Evolutionary conservation across 2,329 filamentous ascomycete species (phyloP), one percentile per base, ranked within the genome.

Genomic region (Chrysosporium queenslandicum): DNA sequence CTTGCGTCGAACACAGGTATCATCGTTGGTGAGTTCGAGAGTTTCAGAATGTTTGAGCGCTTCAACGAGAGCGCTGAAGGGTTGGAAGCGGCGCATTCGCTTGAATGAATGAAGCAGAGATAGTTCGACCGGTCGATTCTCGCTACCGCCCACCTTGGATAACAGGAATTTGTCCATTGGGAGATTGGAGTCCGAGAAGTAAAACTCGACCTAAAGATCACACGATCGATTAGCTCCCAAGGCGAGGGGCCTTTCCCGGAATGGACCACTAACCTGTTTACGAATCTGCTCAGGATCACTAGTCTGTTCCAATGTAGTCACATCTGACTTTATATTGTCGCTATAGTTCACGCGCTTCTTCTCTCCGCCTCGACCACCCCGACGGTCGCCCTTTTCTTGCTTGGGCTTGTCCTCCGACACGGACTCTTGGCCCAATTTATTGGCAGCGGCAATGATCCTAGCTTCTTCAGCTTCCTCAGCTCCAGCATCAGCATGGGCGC

Each of bases 11-110:
- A 91, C 69, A 39, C 71, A 76, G 58, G 78, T 92, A 58, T 89
- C 80, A 59, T 85, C 76, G 50, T 92, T 87, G 52, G 80, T 77
- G 51, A 97, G 70, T 5, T 86, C 80, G 46, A 98, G 77, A 55
- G 82, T 71, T 27, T 78, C 76, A 72, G 87, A 92, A 20, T 86
- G 80, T 68, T 85, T 86, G 49, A 97, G 79, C 32, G 92, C 91
- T 50, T 82, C 81, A 55, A 96, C 83, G 40, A 98, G 80, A 53
- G 86, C 84, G 52, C 80, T 82, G 74, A 89, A 90, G 39, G 88
- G 87, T 72, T 92, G 83, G 79, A 97, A 98, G 63, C 84, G 86
- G 60, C 82, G 85, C 94, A 98, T 98, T 68, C 94, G 89, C 74
- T 90, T 91, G 78, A 98, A 98, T 48, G 75, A 82, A 76, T 83